These are phyloP conservation scores for Boletus rubescentipes DNA, from an alignment of 768 basidiomycete species.

Conservation along the genomic window DNA sequence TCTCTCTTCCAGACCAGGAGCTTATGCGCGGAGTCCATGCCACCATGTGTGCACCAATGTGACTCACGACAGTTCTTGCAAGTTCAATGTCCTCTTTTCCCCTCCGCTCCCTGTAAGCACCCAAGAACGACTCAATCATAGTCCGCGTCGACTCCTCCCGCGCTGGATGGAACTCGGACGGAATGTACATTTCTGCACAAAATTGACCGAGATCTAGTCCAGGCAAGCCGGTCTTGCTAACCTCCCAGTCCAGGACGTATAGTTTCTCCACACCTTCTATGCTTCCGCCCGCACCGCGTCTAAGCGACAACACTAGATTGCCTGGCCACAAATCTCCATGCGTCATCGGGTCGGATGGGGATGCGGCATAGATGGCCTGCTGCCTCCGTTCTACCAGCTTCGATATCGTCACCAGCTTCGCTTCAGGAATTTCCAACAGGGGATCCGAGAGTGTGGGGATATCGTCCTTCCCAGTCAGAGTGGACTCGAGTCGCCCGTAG, in stretches of 20 bases:
- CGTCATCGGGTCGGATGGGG: constrained; percentile 30
- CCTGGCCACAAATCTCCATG: constrained; percentile 75
- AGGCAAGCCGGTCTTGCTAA: constrained; percentile 54
- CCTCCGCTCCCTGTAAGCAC: constrained; percentile 38
- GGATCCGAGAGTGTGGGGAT: constrained; percentile 42
- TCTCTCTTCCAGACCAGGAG: constrained; percentile 49
- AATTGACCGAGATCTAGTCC: constrained; percentile 65
- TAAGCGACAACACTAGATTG: constrained; percentile 52
- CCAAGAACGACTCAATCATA: constrained; percentile 46
- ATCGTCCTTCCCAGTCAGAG: constrained; percentile 32
- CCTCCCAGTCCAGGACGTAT: constrained; percentile 65
- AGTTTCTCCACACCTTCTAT: constrained; percentile 37
- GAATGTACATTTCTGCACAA: constrained; percentile 54
- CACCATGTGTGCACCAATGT: constrained; percentile 57
- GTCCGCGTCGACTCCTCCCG: constrained; percentile 36
- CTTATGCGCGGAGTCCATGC: constrained; percentile 46
- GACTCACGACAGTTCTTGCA: constrained; percentile 40
- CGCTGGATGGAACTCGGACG: constrained; percentile 47
- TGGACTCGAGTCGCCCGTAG: constrained; percentile 47
- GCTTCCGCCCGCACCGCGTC: constrained; percentile 25
- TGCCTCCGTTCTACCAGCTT: constrained; percentile 32
- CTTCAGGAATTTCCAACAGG: constrained; percentile 38
- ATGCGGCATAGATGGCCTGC: constrained; percentile 31
- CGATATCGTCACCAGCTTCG: constrained; percentile 35
- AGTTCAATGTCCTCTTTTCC: constrained; percentile 25